These are phyloP conservation scores for Nannochloris sp. DNA, from an alignment of 139 green algal species.

Conservation along the genomic window DNA sequence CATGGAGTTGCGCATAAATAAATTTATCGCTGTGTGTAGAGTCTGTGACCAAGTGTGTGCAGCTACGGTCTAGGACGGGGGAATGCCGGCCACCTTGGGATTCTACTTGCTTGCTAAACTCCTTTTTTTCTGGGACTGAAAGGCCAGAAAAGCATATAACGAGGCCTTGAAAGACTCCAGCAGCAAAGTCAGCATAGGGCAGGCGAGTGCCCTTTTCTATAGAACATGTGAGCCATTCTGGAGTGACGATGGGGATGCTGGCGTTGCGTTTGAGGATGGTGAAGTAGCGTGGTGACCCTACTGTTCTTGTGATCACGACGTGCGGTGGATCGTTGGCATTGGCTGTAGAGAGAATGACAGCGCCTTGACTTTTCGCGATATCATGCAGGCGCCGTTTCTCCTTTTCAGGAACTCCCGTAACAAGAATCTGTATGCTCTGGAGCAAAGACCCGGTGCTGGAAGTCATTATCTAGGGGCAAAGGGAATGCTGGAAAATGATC, in stretches of 20 bases:
- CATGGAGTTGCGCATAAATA: constrained; percentile 17
- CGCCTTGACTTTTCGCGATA: background rate
- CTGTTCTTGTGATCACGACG: constrained; percentile 21
- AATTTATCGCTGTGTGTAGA: constrained; percentile 25
- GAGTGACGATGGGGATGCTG: constrained; percentile 15
- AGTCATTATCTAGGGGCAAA: background rate
- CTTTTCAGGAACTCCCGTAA: constrained; percentile 5
- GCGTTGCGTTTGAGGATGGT: background rate
- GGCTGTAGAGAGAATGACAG: background rate
- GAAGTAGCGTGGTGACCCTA: constrained; percentile 17
- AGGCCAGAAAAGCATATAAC: constrained; percentile 30
- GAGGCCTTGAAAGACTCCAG: constrained; percentile 13
- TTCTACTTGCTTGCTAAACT: constrained; percentile 1
- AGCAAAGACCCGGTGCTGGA: too few relatives aligned
- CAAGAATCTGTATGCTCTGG: constrained; percentile 2
- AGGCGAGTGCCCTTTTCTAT: background rate
- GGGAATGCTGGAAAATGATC: background rate
- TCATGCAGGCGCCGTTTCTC: constrained; percentile 13
- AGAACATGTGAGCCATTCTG: constrained; percentile 21
- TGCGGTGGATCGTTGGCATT: constrained; percentile 12
- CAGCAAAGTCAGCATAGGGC: background rate
- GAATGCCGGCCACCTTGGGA: constrained; percentile 19
- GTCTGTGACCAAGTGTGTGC: constrained; percentile 30
- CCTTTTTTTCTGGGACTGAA: background rate
- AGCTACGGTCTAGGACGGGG: constrained; percentile 4